These are phyloP conservation scores for Trichosporon asahii DNA, from an alignment of 1,284 basidiomycete genomes.

Conservation along the genomic window DNA sequence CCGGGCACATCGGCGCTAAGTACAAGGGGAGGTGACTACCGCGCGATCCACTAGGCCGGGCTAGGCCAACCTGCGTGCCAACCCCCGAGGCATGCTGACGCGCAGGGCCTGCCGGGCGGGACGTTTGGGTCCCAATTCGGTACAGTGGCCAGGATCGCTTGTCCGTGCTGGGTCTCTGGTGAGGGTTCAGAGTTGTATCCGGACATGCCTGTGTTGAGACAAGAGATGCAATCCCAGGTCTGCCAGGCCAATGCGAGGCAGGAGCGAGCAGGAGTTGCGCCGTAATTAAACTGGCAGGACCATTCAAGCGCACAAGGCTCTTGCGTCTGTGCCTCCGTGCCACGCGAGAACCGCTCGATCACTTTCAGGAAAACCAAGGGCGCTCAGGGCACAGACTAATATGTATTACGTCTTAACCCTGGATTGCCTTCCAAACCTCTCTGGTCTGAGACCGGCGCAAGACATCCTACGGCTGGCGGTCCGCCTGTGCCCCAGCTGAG, in stretches of 20 bases:
- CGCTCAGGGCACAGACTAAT: neutral
- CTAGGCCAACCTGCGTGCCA: neutral
- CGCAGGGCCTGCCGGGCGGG: neutral
- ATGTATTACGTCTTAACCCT: neutral
- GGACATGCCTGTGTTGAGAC: neutral
- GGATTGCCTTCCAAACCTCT: neutral
- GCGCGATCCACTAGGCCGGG: neutral
- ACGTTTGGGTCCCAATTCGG: neutral
- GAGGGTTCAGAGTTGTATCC: no score
- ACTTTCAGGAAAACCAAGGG: neutral
- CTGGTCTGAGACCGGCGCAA: neutral
- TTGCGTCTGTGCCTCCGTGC: neutral
- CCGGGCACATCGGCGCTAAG: neutral
- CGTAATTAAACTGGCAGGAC: slow-evolving; percentile 1
- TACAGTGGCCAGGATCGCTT: neutral
- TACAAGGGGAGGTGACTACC: neutral
- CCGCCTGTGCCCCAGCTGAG: neutral
- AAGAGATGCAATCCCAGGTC: neutral
- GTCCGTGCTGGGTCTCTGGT: neutral
- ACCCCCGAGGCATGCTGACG: neutral
- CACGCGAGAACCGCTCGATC: slow-evolving; percentile 1
- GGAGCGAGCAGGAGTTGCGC: neutral
- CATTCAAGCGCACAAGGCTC: neutral
- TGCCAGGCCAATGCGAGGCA: neutral
- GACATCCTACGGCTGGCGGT: no score